Percentiles rank a stretch among this genome's conserved stretches.
These are phyloP conservation scores for Metrosideros polymorpha DNA, from an alignment of 441 rosid species.

Conservation along the genomic window DNA sequence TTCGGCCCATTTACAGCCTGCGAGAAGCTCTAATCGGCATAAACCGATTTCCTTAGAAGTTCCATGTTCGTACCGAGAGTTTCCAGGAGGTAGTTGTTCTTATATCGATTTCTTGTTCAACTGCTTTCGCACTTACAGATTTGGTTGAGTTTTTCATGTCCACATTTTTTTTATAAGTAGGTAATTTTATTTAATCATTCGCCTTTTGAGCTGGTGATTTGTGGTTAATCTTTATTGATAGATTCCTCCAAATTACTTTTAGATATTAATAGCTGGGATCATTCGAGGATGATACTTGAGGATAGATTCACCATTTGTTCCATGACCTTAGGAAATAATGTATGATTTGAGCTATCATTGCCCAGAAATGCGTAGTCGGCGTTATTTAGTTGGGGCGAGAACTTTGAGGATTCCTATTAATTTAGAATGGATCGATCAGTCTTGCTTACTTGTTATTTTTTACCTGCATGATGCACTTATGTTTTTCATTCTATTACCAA, in stretches of 20 bases:
- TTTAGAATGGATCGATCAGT: not conserved
- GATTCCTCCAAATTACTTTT: not conserved
- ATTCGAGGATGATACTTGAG: not conserved
- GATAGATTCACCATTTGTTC: not conserved
- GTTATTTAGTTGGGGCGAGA: not conserved
- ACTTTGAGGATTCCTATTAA: not conserved
- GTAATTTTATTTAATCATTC: not conserved
- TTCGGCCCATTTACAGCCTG: slow-evolving; percentile 29
- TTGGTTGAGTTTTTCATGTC: not conserved
- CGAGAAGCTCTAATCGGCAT: slow-evolving; percentile 12
- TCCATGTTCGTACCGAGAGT: slow-evolving; percentile 35
- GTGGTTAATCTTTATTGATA: not conserved
- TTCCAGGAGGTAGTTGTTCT: slow-evolving; percentile 35
- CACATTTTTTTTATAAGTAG: not conserved
- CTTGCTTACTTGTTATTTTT: not conserved
- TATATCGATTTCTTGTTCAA: not conserved
- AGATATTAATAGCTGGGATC: not conserved
- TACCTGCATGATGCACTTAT: not conserved
- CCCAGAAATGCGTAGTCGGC: not conserved
- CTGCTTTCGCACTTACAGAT: not conserved
- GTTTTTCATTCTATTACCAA: not conserved
- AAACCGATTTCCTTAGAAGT: slow-evolving; percentile 25
- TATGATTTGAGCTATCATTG: not conserved
- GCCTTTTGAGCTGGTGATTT: not conserved
- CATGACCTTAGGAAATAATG: not conserved